phyloP scores from a whole-genome alignment of 1,284 basidiomycete genomes.

The Cryptococcus sp. region DNA sequence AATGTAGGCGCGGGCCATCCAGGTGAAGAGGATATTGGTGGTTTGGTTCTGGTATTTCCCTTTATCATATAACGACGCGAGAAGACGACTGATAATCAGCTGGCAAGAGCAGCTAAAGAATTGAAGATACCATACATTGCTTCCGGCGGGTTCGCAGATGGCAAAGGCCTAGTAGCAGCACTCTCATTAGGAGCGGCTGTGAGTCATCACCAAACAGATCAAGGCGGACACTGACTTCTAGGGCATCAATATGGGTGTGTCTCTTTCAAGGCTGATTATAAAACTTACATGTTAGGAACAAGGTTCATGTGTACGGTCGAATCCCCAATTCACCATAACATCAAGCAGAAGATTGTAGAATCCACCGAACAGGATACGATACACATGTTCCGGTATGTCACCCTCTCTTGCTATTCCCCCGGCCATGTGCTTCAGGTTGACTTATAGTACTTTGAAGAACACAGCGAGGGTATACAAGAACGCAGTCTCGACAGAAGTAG shows the following conservation, averaged over 20 bases:
- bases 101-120: constrained; percentile 82
- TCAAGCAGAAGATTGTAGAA: constrained; percentile 83
- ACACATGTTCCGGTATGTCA: constrained; percentile 74
- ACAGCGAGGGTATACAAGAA: constrained; percentile 80
- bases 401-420: constrained; percentile 18
- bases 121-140: constrained; percentile 82
- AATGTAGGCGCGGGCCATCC: constrained; percentile 70
- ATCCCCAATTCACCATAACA: constrained; percentile 79
- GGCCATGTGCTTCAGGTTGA: no score
- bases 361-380: constrained; percentile 72
- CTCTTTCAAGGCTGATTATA: neutral
- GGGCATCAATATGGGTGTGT: constrained; percentile 80
- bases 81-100: constrained; percentile 48
- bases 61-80: neutral
- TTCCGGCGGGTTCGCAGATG: constrained; percentile 80
- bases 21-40: constrained; percentile 90
- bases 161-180: constrained; percentile 73
- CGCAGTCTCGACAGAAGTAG: constrained; percentile 59
- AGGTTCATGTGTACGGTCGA: constrained; percentile 48
- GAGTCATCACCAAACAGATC: constrained; percentile 37
- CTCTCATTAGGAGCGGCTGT: constrained; percentile 77
- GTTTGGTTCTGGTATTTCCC: constrained; percentile 68
- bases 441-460: constrained; percentile 65
- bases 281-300: no score
- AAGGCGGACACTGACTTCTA: constrained; percentile 26